These are phyloP conservation scores for Podosphaera fusca DNA, from an alignment of 2,329 filamentous ascomycete genomes.

Conservation along the genomic window DNA sequence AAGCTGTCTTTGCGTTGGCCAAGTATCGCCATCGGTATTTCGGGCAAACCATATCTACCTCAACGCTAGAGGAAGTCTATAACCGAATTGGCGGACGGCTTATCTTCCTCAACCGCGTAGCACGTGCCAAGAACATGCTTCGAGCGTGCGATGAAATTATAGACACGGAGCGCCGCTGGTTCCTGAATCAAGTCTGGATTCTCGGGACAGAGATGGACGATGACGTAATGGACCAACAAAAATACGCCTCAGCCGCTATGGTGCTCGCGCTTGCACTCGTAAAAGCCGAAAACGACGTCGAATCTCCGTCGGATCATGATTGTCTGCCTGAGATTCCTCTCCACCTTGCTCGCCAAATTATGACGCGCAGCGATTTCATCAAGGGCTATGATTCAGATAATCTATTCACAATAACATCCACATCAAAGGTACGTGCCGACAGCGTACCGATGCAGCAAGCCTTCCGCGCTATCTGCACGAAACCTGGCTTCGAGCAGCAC, in stretches of 20 bases:
- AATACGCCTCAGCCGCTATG: constrained; percentile 87
- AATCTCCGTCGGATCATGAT: constrained; percentile 4
- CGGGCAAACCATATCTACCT: constrained; percentile 24
- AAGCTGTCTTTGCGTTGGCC: constrained; percentile 53
- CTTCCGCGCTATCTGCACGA: constrained; percentile 59
- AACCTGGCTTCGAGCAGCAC: constrained; percentile 59
- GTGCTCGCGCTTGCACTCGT: constrained; percentile 77
- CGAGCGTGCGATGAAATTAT: constrained; percentile 52
- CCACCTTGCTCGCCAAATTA: constrained; percentile 68
- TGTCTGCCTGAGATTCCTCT: constrained; percentile 54
- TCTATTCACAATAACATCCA: constrained; percentile 79
- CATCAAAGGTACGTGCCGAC: constrained; percentile 71
- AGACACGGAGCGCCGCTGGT: constrained; percentile 52
- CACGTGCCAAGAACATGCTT: constrained; percentile 66
- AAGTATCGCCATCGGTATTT: constrained; percentile 68
- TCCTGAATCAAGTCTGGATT: constrained; percentile 59
- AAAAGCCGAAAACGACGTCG: constrained; percentile 27
- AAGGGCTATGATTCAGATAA: constrained; percentile 81
- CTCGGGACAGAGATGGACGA: constrained; percentile 66
- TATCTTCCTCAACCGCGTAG: constrained; percentile 71
- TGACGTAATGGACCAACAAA: constrained; percentile 95
- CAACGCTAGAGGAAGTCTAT: constrained; percentile 55
- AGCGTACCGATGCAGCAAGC: constrained; percentile 91
- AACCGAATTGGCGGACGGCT: constrained; percentile 68
- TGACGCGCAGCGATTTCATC: constrained; percentile 92